These are phyloP conservation scores for Arxiozyma slooffiae DNA, from an alignment of 1,139 yeast genomes.

Conservation along the genomic window DNA sequence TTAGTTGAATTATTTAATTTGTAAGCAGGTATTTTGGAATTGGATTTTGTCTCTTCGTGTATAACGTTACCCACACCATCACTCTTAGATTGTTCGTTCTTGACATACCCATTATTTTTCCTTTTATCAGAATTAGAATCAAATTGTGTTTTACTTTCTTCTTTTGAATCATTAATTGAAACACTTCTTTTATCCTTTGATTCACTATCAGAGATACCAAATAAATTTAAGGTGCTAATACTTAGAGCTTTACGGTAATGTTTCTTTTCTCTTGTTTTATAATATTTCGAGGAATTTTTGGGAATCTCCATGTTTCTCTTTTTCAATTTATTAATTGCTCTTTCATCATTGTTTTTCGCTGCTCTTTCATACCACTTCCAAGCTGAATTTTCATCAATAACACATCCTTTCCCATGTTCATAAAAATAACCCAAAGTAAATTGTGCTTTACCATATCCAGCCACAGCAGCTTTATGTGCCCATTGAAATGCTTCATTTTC, in stretches of 20 bases:
- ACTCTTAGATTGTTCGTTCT: neutral
- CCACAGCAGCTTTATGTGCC: conserved; percentile 79
- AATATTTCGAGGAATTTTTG: neutral
- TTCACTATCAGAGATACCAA: conserved; percentile 1
- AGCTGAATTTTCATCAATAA: conserved; percentile 46
- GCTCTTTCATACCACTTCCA: conserved; percentile 70
- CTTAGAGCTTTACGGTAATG: conserved; percentile 7
- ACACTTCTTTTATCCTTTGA: neutral
- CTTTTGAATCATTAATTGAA: neutral
- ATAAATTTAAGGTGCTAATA: conserved; percentile 11
- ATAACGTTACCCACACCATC: neutral
- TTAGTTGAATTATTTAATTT: neutral
- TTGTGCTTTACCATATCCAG: conserved; percentile 74
- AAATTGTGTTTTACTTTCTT: neutral
- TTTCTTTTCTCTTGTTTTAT: conserved; percentile 1
- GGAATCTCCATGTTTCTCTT: conserved; percentile 3
- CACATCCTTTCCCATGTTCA: conserved; percentile 84
- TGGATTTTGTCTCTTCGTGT: neutral
- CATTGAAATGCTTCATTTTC: conserved; percentile 86
- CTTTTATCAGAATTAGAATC: neutral
- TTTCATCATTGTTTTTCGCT: conserved; percentile 61
- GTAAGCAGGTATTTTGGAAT: neutral
- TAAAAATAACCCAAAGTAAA: conserved; percentile 76
- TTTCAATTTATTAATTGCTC: conserved; percentile 39
- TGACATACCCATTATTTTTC: neutral